Conservation (phyloP, 352 stramenopile genomes). For the Phytophthora constricta region DNA sequence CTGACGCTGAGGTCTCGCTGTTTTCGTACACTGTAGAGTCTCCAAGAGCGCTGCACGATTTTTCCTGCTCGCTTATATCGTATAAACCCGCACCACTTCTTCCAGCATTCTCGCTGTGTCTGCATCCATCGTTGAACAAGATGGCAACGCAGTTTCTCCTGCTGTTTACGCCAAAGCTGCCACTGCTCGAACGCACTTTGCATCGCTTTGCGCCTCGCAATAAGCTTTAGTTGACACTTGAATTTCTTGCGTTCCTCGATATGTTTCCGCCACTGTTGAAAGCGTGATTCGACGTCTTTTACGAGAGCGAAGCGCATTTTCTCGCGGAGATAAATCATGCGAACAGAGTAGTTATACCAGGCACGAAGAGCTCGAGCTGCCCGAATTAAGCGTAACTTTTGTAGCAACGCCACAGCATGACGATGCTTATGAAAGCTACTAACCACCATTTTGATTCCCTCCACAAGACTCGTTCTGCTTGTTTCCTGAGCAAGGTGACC, state of each 20-base stretch:
- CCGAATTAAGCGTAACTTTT: slow-evolving; percentile 10
- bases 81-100: slow-evolving; percentile 8
- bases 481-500: slow-evolving; percentile 14
- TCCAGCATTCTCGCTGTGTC: slow-evolving; percentile 11
- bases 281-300: slow-evolving; percentile 13
- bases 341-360: slow-evolving; percentile 14
- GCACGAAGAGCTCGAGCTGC: slow-evolving; percentile 5
- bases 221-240: slow-evolving; percentile 12
- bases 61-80: slow-evolving; percentile 6
- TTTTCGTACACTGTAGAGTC: slow-evolving; percentile 2
- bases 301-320: slow-evolving; percentile 19
- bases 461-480: not conserved
- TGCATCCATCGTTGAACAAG: slow-evolving; percentile 10
- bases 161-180: slow-evolving; percentile 15
- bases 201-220: slow-evolving; percentile 18
- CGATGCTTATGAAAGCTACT: slow-evolving; percentile 18
- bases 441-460: slow-evolving; percentile 8
- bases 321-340: slow-evolving; percentile 8
- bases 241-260: slow-evolving; percentile 7
- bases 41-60: slow-evolving; percentile 18
- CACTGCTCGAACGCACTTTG: slow-evolving; percentile 18
- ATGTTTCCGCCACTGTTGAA: slow-evolving; percentile 18
- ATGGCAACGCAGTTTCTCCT: slow-evolving; percentile 23
- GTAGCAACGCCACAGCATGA: slow-evolving; percentile 18
- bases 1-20: not conserved